A percentile compares a stretch with the other conserved stretches of the same genome.
These are phyloP conservation scores for Tulasnella sp. DNA, from an alignment of 768 basidiomycete genomes.

Conservation along the genomic window DNA sequence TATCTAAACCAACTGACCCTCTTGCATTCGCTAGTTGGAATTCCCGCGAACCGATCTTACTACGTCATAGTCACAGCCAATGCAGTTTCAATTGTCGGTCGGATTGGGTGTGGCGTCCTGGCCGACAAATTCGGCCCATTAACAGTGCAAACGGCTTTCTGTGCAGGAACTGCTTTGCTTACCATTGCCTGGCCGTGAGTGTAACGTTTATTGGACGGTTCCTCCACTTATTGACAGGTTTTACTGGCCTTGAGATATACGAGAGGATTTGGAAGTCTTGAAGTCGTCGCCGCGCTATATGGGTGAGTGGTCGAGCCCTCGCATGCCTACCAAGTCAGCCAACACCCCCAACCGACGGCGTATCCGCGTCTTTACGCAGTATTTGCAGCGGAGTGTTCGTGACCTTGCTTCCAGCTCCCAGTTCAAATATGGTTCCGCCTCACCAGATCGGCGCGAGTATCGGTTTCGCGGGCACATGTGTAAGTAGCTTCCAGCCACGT, in stretches of 20 bases:
- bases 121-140: slow-evolving; percentile 47
- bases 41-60: slow-evolving; percentile 22
- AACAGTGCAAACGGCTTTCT: slow-evolving; percentile 65
- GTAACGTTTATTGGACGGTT: neutral
- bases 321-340: neutral
- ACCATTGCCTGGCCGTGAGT: slow-evolving; percentile 73
- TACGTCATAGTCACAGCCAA: slow-evolving; percentile 34
- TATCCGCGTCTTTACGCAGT: slow-evolving; percentile 34
- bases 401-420: slow-evolving; percentile 27
- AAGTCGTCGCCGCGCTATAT: slow-evolving; percentile 57
- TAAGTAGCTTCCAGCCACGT: neutral
- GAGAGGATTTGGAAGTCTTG: slow-evolving; percentile 41
- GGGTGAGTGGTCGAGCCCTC: slow-evolving; percentile 44
- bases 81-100: slow-evolving; percentile 34
- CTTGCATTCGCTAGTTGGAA: slow-evolving; percentile 55
- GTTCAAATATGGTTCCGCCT: slow-evolving; percentile 20
- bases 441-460: slow-evolving; percentile 23
- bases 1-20: slow-evolving; percentile 53
- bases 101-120: slow-evolving; percentile 33
- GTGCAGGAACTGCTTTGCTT: slow-evolving; percentile 50
- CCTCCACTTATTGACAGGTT: neutral
- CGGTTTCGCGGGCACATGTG: slow-evolving; percentile 23
- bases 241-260: neutral
- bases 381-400: slow-evolving; percentile 57
- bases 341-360: neutral